A percentile compares a stretch with the other conserved stretches of the same genome.
Conservation (phyloP, 2,329 filamentous ascomycete species). For the Scedosporium minutisporum region DNA sequence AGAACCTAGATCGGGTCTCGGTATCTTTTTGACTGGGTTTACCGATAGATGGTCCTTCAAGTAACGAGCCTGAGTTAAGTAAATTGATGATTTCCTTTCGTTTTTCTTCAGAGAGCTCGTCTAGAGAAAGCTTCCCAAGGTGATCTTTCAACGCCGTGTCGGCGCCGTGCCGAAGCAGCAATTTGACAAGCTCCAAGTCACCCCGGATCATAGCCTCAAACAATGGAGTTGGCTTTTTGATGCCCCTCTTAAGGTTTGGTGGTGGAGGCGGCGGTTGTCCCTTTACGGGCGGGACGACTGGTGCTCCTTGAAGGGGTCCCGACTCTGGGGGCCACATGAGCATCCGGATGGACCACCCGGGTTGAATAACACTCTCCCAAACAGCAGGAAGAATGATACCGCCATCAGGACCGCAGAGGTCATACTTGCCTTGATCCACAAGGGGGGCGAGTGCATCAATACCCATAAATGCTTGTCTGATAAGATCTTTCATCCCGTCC, state of each 20-base stretch:
- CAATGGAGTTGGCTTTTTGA: not conserved
- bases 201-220: not conserved
- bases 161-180: not conserved
- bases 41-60: not conserved
- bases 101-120: not conserved
- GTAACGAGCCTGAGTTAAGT: not conserved
- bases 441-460: not conserved
- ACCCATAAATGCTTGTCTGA: not conserved
- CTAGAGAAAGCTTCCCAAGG: not conserved
- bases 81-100: not conserved
- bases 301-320: not conserved
- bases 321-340: conserved; percentile 50
- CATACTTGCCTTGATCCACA: not conserved
- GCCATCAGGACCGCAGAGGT: not conserved
- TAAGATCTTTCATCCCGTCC: not conserved
- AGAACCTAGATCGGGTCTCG: not conserved
- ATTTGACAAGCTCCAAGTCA: not conserved
- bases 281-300: not conserved
- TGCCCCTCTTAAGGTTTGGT: too few relatives aligned
- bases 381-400: conserved; percentile 27
- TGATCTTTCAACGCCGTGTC: not conserved
- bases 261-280: not conserved
- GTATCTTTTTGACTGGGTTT: not conserved
- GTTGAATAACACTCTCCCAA: conserved; percentile 72
- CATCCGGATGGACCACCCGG: conserved; percentile 62